A percentile compares a stretch with the other conserved stretches of the same genome.
Evolutionary conservation across 2,329 filamentous ascomycete species (phyloP).

Genomic region (Arthrobotrys sinensis): DNA sequence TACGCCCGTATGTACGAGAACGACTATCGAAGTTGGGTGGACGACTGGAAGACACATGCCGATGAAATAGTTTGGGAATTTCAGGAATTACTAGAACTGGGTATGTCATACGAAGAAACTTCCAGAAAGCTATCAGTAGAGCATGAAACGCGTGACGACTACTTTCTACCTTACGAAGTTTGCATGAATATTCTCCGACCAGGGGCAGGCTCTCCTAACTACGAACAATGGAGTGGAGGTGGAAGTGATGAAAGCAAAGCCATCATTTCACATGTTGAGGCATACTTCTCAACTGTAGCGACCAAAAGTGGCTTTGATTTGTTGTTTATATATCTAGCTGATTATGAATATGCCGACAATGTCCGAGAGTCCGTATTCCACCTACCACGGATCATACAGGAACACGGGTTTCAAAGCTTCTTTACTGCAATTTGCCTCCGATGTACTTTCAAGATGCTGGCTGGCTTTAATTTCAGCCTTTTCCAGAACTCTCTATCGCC

Average conservation of each 20-base stretch:
- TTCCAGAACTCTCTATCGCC: background rate
- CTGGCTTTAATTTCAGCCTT: background rate
- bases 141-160: no score
- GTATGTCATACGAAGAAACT: no score
- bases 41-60: no score
- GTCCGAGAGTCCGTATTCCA: background rate
- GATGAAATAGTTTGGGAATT: no score
- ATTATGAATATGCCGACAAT: no score
- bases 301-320: background rate
- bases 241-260: background rate
- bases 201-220: background rate
- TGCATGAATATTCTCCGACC: background rate
- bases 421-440: background rate
- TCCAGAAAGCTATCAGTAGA: no score
- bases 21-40: no score
- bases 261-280: background rate
- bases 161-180: background rate
- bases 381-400: background rate
- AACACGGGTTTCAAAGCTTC: background rate
- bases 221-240: background rate
- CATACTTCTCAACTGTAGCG: background rate
- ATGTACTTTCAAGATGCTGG: background rate
- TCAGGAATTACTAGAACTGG: no score
- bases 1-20: no score
- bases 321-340: background rate